Evolutionary conservation across 441 rosid species (phyloP).

Genomic region (Geranium incanum): DNA sequence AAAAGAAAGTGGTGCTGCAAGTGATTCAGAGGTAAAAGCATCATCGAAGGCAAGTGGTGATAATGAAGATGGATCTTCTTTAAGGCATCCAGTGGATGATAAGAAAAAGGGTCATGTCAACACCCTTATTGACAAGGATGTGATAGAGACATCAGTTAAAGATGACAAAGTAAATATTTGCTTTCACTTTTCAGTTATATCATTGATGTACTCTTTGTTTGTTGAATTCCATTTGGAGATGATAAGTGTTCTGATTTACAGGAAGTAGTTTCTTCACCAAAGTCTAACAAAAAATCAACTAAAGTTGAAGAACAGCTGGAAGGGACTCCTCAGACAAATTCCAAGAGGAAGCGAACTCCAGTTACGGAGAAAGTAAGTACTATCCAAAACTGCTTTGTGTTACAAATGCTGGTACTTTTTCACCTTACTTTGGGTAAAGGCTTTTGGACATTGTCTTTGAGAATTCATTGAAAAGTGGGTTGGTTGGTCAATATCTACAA

Average conservation of each 20-base stretch:
- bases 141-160: conserved; percentile 32
- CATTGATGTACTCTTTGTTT: conserved; percentile 10
- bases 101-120: conserved; percentile 47
- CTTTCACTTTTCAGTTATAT: conserved; percentile 16
- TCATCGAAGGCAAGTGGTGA: conserved; percentile 35
- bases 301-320: conserved; percentile 46
- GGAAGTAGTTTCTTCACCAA: conserved; percentile 56
- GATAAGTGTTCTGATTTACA: conserved; percentile 20
- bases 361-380: conserved; percentile 48
- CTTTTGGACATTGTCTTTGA: neutral
- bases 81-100: conserved; percentile 45
- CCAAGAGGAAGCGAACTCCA: conserved; percentile 52
- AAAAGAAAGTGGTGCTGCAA: conserved; percentile 38
- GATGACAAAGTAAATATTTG: conserved; percentile 49
- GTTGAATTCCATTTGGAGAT: conserved; percentile 2
- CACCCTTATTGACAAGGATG: conserved; percentile 35
- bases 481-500: neutral
- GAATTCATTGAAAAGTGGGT: neutral
- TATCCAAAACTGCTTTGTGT: neutral
- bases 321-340: conserved; percentile 51
- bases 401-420: neutral
- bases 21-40: conserved; percentile 50
- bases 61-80: conserved; percentile 39
- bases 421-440: neutral
- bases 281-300: conserved; percentile 38